Percentiles rank a stretch among this genome's conserved stretches.
These are phyloP conservation scores for Cucumis melo DNA, from an alignment of 306 rosid species.

Conservation along the genomic window DNA sequence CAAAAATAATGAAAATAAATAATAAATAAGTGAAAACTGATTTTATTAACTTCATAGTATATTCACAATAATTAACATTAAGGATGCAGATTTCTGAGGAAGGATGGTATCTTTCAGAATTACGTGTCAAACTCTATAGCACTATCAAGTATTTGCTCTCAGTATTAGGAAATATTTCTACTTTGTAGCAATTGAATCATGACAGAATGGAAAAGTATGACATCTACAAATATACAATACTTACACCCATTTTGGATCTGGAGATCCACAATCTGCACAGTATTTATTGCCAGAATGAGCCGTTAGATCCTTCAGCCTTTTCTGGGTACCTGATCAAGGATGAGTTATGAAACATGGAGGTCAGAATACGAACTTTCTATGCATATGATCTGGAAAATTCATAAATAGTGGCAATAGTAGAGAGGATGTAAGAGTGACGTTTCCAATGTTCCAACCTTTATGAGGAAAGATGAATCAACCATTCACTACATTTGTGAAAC, in stretches of 20 bases:
- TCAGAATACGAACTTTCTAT: not conserved
- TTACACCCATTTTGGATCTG: conserved; percentile 97
- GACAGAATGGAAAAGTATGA: not conserved
- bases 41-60: not conserved
- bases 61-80: not conserved
- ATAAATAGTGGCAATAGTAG: not conserved
- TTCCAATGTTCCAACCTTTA: not conserved
- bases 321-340: conserved; percentile 39
- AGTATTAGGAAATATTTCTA: not conserved
- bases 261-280: conserved; percentile 91
- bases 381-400: not conserved
- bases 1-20: not conserved
- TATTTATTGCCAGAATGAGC: conserved; percentile 34
- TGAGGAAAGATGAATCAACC: not conserved
- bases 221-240: conserved; percentile 13
- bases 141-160: not conserved
- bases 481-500: not conserved
- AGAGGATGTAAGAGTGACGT: not conserved
- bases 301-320: conserved; percentile 43
- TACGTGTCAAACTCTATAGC: not conserved
- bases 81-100: not conserved
- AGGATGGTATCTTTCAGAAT: not conserved
- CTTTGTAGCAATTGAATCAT: not conserved
- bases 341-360: conserved; percentile 4
- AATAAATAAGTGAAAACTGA: not conserved